phyloP scores from a whole-genome alignment of 768 basidiomycete genomes.

The Rhizopogon vulgaris region DNA sequence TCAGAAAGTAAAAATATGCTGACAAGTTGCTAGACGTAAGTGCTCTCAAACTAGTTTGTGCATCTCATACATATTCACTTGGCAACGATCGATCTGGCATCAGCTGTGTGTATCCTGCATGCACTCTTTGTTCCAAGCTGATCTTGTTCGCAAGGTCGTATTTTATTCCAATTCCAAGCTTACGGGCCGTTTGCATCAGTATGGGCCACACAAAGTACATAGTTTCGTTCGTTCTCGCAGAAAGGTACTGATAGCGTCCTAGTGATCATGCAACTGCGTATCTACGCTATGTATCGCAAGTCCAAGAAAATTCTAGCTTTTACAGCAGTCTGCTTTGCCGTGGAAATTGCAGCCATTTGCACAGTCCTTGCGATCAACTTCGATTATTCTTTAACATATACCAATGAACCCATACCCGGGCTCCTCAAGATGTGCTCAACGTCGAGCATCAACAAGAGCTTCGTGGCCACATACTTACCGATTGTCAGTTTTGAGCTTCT shows the following conservation, averaged over 20 bases:
- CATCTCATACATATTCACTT: background rate
- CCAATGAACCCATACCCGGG: conserved; percentile 5
- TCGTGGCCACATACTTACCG: conserved; percentile 5
- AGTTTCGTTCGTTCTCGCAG: background rate
- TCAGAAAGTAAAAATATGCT: background rate
- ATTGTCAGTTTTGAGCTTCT: conserved; percentile 3
- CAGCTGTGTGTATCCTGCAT: background rate
- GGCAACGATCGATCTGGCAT: background rate
- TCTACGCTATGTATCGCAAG: conserved; percentile 8
- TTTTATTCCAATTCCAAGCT: conserved; percentile 5
- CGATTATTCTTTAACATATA: conserved; percentile 1
- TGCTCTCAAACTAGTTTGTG: background rate
- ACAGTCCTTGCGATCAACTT: conserved; percentile 1
- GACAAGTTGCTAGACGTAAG: conserved; percentile 2
- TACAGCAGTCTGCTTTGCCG: background rate
- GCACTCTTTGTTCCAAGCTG: background rate
- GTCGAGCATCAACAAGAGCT: background rate
- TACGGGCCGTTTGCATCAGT: conserved; percentile 4
- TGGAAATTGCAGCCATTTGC: conserved; percentile 5
- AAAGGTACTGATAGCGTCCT: background rate
- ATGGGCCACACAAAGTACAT: conserved; percentile 6
- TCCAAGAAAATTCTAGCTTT: conserved; percentile 1
- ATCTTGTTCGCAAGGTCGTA: background rate
- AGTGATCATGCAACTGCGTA: conserved; percentile 7
- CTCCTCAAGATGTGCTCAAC: conserved; percentile 3